A percentile compares a stretch with the other conserved stretches of the same genome.
phyloP scores from a whole-genome alignment of 441 rosid species.

The Erodium trifolium region DNA sequence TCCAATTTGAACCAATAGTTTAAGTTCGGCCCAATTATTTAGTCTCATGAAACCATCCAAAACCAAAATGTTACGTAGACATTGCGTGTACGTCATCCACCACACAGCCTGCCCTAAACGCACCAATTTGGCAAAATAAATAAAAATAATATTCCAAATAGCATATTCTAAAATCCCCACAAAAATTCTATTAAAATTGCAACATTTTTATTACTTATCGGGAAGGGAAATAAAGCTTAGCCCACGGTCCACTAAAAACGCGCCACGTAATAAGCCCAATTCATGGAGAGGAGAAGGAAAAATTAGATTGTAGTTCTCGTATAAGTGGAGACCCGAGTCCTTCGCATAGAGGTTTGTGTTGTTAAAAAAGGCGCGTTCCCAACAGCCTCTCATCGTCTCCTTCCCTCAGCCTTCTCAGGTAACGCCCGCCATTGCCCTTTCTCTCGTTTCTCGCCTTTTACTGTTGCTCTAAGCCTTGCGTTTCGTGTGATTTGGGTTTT shows the following conservation, averaged over 20 bases:
- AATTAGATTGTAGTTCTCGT: neutral
- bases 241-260: neutral
- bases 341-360: neutral
- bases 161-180: neutral
- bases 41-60: too few relatives aligned
- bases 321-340: constrained; percentile 4
- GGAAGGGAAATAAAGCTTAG: neutral
- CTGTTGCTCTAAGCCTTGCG: neutral
- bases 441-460: neutral
- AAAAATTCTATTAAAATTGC: too few relatives aligned
- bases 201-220: too few relatives aligned
- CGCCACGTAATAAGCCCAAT: neutral
- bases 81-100: neutral
- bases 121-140: neutral
- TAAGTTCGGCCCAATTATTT: too few relatives aligned
- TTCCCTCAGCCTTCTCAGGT: neutral
- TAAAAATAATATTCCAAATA: neutral
- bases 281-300: neutral
- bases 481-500: neutral
- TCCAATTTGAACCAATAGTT: too few relatives aligned
- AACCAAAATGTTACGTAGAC: too few relatives aligned
- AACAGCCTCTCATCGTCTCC: neutral
- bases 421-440: neutral
- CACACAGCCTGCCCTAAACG: too few relatives aligned
- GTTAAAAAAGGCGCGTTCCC: neutral